These are phyloP conservation scores for Rhodosporidiobolus odoratus DNA, from an alignment of 768 basidiomycete genomes.

Conservation along the genomic window DNA sequence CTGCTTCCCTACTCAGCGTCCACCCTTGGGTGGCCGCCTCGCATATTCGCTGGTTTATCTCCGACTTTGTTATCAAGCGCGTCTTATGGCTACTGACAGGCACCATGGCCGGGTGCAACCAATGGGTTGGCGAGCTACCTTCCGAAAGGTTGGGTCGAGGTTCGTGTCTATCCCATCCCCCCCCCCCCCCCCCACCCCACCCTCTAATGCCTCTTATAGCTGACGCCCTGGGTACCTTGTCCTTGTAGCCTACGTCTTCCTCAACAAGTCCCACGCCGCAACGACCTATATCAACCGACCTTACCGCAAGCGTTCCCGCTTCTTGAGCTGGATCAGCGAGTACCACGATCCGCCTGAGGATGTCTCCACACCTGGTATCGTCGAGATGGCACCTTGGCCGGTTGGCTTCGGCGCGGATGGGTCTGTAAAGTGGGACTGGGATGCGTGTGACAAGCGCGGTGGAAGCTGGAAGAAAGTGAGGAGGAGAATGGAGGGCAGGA, in stretches of 20 bases:
- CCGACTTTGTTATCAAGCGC: constrained; percentile 58
- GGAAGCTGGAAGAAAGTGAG: constrained; percentile 40
- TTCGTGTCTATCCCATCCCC: neutral
- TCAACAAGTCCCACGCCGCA: constrained; percentile 58
- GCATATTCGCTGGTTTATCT: constrained; percentile 55
- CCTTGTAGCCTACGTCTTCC: constrained; percentile 56
- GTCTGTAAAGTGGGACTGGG: constrained; percentile 50
- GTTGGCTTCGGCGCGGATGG: constrained; percentile 51
- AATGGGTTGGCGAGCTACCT: constrained; percentile 61
- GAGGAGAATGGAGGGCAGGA: constrained; percentile 48
- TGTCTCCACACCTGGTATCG: constrained; percentile 45
- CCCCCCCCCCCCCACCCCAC: neutral
- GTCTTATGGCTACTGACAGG: constrained; percentile 62
- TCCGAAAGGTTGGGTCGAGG: constrained; percentile 54
- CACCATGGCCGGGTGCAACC: constrained; percentile 55
- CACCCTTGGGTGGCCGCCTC: constrained; percentile 59
- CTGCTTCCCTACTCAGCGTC: constrained; percentile 35
- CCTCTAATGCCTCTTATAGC: no score
- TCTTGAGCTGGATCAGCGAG: constrained; percentile 54
- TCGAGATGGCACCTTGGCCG: constrained; percentile 60
- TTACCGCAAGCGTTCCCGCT: constrained; percentile 51
- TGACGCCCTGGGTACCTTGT: no score
- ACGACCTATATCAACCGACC: constrained; percentile 59
- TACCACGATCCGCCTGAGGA: constrained; percentile 60
- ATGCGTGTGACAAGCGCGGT: constrained; percentile 50